phyloP scores from a whole-genome alignment of 225 moss, liverwort and hornwort species.

The Climacium dendroides region DNA sequence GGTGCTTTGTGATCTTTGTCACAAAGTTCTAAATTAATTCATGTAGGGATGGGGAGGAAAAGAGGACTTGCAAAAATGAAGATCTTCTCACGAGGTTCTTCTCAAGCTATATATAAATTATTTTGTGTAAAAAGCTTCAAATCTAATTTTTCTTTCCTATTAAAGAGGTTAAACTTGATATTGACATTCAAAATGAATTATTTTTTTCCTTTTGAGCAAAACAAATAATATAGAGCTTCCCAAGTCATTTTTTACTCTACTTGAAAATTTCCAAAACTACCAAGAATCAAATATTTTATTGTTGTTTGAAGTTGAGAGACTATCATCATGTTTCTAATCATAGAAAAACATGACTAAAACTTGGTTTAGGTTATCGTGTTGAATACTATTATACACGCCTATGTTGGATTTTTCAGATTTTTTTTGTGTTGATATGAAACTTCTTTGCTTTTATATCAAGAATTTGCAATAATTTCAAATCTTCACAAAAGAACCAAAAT shows the following conservation, averaged over 20 bases:
- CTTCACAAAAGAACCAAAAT: rapidly evolving
- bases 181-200: not conserved
- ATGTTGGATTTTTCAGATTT: not conserved
- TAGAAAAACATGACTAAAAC: rapidly evolving
- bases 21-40: not conserved
- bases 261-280: too few species aligned
- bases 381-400: not conserved
- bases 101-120: not conserved
- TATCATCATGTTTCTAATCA: not conserved
- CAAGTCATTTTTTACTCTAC: not conserved
- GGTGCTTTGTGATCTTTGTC: not conserved
- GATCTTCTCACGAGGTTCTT: too few species aligned
- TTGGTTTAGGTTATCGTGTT: too few species aligned
- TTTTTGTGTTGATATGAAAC: not conserved
- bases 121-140: rapidly evolving
- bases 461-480: not conserved
- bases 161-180: too few species aligned
- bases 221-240: not conserved
- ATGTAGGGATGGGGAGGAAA: not conserved
- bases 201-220: not conserved
- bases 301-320: not conserved
- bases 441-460: too few species aligned
- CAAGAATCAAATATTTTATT: not conserved
- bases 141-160: not conserved
- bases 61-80: not conserved